Evolutionary conservation across 2,329 filamentous ascomycete species (phyloP), one percentile per base, ranked within the genome.

Genomic region (Pezicula radicicola): DNA sequence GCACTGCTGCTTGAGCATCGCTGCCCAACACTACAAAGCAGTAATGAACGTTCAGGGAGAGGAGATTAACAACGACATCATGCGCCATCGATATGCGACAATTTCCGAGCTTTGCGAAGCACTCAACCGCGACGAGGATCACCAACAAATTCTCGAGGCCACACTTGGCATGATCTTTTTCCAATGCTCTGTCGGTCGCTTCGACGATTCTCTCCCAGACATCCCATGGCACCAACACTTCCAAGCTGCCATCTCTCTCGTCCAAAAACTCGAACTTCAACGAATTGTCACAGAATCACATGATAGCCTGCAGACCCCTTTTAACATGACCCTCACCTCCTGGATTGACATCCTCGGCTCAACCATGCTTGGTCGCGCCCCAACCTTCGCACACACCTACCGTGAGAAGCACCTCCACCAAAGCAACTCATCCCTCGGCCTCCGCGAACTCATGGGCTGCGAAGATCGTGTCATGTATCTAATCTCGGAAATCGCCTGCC

Each of bases 211-310:
- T 44, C 83, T 97, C 21, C 88, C 90, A 15, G 92, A 97, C 67
- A 96, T 97, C 62, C 86, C 92, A 19, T 99, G 94, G 94, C 89
- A 93, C 74, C 89, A 96, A 68, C 94, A 99, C 75, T 97, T 97
- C 75, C 88, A 95, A 69, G 92, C 92, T 3, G 93, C 88, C 18
- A 87, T 88, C 60, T 91, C 85, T 61, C 79, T 97, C 49, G 89
- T 96, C 21, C 83, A 88, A 68, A 92, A 90, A 72, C 85, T 97
- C 33, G 85, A 92, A 53, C 83, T 97, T 37, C 87, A 89, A 9
- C 78, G 79, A 37, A 70, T 85, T 45, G 83, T 93, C 50, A 75
- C 77, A 47, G 79, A 85, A 59, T 75, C 77, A n/a, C 74, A 63
- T 54, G 58, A 66, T 40, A 51, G 60, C 13, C 61, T 59, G 43